Base-by-base conservation (phyloP, 1,284 basidiomycete genomes). In the Moesziomyces antarcticus region DNA sequence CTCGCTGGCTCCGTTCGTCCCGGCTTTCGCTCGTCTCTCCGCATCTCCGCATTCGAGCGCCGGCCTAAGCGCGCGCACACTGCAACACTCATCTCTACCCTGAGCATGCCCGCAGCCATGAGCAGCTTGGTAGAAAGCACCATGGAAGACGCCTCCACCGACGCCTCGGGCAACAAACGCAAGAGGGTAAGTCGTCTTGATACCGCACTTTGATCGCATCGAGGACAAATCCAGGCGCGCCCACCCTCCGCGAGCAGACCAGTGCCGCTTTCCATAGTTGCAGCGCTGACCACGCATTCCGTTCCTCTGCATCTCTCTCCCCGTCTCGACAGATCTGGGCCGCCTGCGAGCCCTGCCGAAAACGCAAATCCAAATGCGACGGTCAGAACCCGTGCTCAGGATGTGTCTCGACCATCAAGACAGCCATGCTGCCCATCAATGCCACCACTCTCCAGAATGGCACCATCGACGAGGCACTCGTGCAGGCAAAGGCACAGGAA, bases 331-430 rank as follows among this genome's bases (percentile, higher is more conserved):
- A 74, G 73, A 78, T 78, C 50, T 78, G 75, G 74, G 77, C 77
- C 7, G 77, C 77, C 20, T 78, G 77, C 54, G 77, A 79, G 50
- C 66, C 62, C 4, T 79, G 77, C 43, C 53, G 77, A 35, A 77
- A 70, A 51, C 68, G 75, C 58, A 79, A 79, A 40, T 73, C 75
- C 22, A 74, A 73, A 33, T 79, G 77, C 35, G 68, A 77, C 46
- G 77, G 77, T 25, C 65, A 73, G 41, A 69, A 59, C 25, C 77
- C 77, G 3, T 79, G 77, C 61, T 54, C 21, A n/a, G 63, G 63
- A 50, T 79, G 77, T 62, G 9, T 79, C 41, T 48, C 60, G 30
- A 77, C 73, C 48, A 67, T 68, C 60, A 75, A 65, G 50, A 64
- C 65, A 5, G 59, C 67, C 14, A 68, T 63, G 66, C 52, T 66